Evolutionary conservation across 768 basidiomycete genomes (phyloP).

Genomic region (Rhizopogon vinicolor): DNA sequence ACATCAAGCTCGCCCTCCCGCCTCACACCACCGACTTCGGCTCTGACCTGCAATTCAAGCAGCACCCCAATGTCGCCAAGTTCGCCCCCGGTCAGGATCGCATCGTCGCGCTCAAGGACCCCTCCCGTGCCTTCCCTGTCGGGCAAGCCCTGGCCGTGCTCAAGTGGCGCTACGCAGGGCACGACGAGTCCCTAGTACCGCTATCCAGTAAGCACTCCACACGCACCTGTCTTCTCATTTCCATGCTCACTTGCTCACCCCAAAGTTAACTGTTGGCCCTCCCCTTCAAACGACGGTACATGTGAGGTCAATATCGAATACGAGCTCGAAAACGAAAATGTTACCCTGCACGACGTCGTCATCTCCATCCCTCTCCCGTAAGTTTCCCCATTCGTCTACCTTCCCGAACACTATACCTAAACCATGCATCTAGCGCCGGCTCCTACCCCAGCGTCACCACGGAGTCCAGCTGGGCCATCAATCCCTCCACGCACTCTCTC

Average conservation of each 20-base stretch:
- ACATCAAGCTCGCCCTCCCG: conserved; percentile 64
- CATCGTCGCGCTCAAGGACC: conserved; percentile 79
- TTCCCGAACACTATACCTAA: conserved; percentile 2
- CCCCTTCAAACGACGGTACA: conserved; percentile 86
- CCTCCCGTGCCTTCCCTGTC: conserved; percentile 80
- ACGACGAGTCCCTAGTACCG: conserved; percentile 89
- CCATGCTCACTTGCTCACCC: neutral
- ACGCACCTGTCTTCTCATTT: neutral
- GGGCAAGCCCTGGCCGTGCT: conserved; percentile 83
- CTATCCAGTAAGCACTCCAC: conserved; percentile 68
- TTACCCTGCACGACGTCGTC: conserved; percentile 78
- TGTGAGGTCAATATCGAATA: conserved; percentile 97
- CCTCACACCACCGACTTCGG: conserved; percentile 54
- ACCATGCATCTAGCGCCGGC: conserved; percentile 46
- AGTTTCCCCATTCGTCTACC: conserved; percentile 25
- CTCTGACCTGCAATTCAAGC: conserved; percentile 87
- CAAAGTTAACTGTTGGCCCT: conserved; percentile 95
- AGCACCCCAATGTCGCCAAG: conserved; percentile 93
- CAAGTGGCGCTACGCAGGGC: conserved; percentile 88
- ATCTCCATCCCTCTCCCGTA: conserved; percentile 94
- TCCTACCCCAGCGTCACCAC: conserved; percentile 84
- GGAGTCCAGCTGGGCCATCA: conserved; percentile 75
- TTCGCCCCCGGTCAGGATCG: conserved; percentile 66
- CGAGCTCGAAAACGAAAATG: conserved; percentile 82
- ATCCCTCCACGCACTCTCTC: conserved; percentile 73